Conservation (phyloP, 192 early-diverging fungal genomes). For the Coemansia sp. region DNA sequence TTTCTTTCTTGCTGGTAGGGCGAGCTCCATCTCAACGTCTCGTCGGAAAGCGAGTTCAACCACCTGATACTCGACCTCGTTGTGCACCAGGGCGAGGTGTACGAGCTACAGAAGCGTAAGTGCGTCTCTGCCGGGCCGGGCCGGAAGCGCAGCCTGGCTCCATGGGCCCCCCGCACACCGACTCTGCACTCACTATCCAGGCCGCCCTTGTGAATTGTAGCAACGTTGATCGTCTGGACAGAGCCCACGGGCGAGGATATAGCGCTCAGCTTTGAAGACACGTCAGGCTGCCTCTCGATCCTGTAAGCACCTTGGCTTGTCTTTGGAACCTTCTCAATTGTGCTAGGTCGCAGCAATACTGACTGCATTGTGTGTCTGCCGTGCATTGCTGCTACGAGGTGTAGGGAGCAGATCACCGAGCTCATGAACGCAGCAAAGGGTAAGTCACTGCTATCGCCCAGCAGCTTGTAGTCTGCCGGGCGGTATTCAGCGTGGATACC, state of each 20-base stretch:
- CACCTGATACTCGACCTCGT: conserved; percentile 64
- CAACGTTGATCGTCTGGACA: conserved; percentile 91
- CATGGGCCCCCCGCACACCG: no score
- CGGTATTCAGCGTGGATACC: no score
- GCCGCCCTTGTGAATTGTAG: conserved; percentile 45
- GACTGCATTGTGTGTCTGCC: no score
- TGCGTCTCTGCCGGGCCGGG: neutral
- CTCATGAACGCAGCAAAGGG: conserved; percentile 47
- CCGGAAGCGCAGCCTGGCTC: neutral
- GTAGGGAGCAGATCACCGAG: conserved; percentile 45
- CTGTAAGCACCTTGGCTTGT: conserved; percentile 54
- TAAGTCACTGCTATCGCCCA: conserved; percentile 11
- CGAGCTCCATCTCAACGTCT: conserved; percentile 58
- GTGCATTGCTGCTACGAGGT: no score
- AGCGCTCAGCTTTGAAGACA: conserved; percentile 90
- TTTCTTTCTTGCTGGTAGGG: conserved; percentile 50
- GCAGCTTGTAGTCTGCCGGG: no score
- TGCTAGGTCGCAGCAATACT: neutral
- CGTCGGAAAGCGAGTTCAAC: conserved; percentile 54
- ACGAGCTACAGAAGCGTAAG: conserved; percentile 83
- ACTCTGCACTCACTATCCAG: neutral
- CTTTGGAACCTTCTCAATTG: no score
- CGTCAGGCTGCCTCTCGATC: conserved; percentile 76
- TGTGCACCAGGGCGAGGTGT: conserved; percentile 66
- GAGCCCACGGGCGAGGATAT: conserved; percentile 62